Conservation (phyloP, 441 rosid species). For the Cnidoscolus chayamansa region DNA sequence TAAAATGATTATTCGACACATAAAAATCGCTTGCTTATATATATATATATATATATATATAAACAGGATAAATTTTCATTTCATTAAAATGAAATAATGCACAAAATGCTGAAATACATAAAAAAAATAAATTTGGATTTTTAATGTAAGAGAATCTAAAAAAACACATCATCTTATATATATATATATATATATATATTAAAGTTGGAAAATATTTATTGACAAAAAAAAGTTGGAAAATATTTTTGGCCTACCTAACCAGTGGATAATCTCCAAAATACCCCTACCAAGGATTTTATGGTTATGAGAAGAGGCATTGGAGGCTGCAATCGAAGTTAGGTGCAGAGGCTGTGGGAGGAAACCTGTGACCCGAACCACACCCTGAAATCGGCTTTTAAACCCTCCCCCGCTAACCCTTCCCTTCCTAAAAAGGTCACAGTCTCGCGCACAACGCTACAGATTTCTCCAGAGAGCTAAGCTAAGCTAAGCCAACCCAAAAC, state of each 20-base stretch:
- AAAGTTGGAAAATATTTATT: too few species aligned
- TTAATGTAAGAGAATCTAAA: too few species aligned
- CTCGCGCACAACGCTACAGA: background rate
- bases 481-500: background rate
- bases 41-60: too few species aligned
- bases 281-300: background rate
- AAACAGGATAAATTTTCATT: too few species aligned
- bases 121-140: too few species aligned
- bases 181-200: too few species aligned
- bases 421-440: background rate
- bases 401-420: background rate
- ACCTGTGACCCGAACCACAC: background rate
- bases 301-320: background rate
- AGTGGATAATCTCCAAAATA: slow-evolving; percentile 19
- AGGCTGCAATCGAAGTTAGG: slow-evolving; percentile 26
- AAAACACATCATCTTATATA: too few species aligned
- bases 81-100: too few species aligned
- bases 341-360: slow-evolving; percentile 16
- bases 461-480: background rate
- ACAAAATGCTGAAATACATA: too few species aligned
- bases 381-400: background rate
- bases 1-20: too few species aligned
- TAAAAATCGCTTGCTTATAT: too few species aligned
- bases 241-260: slow-evolving; percentile 19
- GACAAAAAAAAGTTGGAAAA: too few species aligned